Base-by-base conservation (phyloP, 148 eudicot species). In the Rhododendron simsii region DNA sequence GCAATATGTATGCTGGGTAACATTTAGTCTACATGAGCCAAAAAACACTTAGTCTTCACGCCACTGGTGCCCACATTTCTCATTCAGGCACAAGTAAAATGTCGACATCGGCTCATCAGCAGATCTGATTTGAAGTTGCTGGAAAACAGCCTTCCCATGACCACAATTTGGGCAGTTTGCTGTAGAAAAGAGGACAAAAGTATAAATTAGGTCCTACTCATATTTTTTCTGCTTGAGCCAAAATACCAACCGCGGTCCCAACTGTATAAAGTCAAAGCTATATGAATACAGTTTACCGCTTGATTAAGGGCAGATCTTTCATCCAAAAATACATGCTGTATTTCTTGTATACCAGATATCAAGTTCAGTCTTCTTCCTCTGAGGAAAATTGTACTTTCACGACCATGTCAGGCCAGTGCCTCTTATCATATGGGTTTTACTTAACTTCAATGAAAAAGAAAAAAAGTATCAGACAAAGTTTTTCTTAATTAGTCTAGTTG, bases 101-200 rank as follows among this genome's bases (percentile, higher is more conserved):
- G 88, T 91, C 23, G 98, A 90, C 94, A 91, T 91, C 9, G 98
- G 96, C 87, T 96, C 98, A 88, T 94, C 98, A 67, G 98, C 95
- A 48, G 98, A 96, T 86, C 98, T 90, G 69, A 86, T 94, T 87
- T 96, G 98, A 86, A 79, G 35, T 87, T 96, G 92, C 61, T 85
- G 78, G 85, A 80, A 93, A 44, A 86, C 86, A 79, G 94, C 94
- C 88, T 91, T 89, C 28, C 88, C 88, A 48, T 89, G 91, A 41
- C 83, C 53, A 67, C 99, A 96, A 59, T 80, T 86, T n/a, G 96
- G 98, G 81, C 96, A 95, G 4, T 91, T 45, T 3, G 89, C 95
- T 96, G 91, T 80, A 75, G 77, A 45, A 30, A 57, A 81, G 79
- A 26, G 44, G 23, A 23, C 0, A 65, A 37, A 80, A 67, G 65